phyloP scores from a whole-genome alignment of 2,329 filamentous ascomycete genomes.

The Penicillium sp. region DNA sequence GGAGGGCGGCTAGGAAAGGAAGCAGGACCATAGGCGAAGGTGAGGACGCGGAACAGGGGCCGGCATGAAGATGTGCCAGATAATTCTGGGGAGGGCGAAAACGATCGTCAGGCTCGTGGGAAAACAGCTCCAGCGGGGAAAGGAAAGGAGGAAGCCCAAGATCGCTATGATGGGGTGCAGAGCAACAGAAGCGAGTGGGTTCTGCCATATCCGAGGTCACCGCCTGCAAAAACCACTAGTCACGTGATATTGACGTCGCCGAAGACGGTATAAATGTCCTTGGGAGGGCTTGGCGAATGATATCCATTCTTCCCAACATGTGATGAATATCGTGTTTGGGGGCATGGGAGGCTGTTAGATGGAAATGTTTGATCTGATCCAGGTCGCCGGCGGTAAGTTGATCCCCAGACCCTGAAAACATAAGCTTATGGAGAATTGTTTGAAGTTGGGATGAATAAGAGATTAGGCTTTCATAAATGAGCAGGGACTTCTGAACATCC shows the following conservation, averaged over 20 bases:
- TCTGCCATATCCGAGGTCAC: slow-evolving; percentile 25
- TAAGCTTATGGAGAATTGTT: not conserved
- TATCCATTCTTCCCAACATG: not conserved
- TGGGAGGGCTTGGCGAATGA: not conserved
- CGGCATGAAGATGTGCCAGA: slow-evolving; percentile 32
- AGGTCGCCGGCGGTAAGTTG: not conserved
- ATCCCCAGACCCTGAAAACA: not conserved
- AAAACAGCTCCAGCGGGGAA: slow-evolving; percentile 12
- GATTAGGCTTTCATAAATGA: not conserved
- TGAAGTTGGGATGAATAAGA: not conserved
- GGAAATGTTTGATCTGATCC: not conserved
- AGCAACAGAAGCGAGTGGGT: slow-evolving; percentile 29
- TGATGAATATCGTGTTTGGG: not conserved
- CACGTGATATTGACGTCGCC: slow-evolving; percentile 26
- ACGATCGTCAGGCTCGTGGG: slow-evolving; percentile 17
- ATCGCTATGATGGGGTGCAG: slow-evolving; percentile 25
- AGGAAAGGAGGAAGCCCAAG: slow-evolving; percentile 17
- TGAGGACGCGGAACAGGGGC: slow-evolving; percentile 26
- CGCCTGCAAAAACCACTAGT: slow-evolving; percentile 22
- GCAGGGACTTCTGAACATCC: not conserved
- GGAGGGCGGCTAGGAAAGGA: slow-evolving; percentile 34
- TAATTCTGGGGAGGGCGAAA: slow-evolving; percentile 10
- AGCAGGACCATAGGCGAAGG: slow-evolving; percentile 34
- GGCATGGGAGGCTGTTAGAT: not conserved
- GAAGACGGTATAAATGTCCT: slow-evolving; percentile 6